Base-by-base conservation (phyloP, 768 basidiomycete genomes). In the Collybiopsis confluens region DNA sequence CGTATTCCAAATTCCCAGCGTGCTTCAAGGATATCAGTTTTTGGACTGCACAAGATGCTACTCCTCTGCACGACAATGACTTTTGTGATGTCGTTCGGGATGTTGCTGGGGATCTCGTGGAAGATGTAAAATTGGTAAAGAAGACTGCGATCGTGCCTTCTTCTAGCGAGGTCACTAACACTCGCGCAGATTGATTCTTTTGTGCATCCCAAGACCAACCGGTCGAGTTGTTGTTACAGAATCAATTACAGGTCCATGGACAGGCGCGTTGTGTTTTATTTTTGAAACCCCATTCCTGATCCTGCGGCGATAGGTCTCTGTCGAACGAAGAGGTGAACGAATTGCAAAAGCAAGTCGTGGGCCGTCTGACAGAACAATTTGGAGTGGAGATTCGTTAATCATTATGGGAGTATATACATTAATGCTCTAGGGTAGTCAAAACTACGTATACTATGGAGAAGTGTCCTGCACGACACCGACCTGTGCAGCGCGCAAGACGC, bases 221-320 rank as follows among this genome's bases (percentile, higher is more conserved):
- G 85, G 41, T 80, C 78, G 49, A 94, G 92, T 60, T 71, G 88
- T 59, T 92, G 93, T 62, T 98, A 93, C 70, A 79, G 96, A 47
- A 81, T 98, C 57, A 93, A 91, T 62, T 99, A 98, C 68, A 77
- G 95, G 54, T 97, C 95, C 26, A 96, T 98, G 94, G 96, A 98
- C 68, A 85, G 88, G 90, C 89, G 61, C 56, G 73, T 63, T 5
- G 18, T n/a, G 38, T 16, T 54, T 35, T 15, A 38, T 13, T 20
- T 20, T 16, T 13, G 40, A 18, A 3, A 40, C 28, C 1, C 27
- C 43, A 24, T 33, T 48, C 46, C 53, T 58, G 41, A 60, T 37
- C 58, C 28, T 21, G 28, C 23, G 40, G 21, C 54, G 36, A 2
- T 53, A 92, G 93, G 67, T 92, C 91, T 7, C 67, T 98, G 57